These are phyloP conservation scores for Pluteus cervinus DNA, from an alignment of 768 basidiomycete species.

Conservation along the genomic window DNA sequence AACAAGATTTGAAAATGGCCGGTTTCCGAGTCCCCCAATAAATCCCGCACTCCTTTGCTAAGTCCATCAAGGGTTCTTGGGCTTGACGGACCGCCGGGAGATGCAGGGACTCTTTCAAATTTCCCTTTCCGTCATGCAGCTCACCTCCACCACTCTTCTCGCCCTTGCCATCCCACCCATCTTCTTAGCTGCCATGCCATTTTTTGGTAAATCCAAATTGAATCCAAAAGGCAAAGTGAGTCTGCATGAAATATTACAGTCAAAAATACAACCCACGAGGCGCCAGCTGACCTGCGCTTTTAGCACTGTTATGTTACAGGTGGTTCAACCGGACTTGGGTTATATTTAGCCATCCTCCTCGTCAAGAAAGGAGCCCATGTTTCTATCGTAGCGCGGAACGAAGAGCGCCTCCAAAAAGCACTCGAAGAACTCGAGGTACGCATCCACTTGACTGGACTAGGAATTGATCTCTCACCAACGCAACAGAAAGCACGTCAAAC, in stretches of 20 bases:
- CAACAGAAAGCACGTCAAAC: constrained; percentile 44
- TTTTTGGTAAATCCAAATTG: constrained; percentile 35
- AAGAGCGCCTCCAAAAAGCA: constrained; percentile 56
- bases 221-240: constrained; percentile 41
- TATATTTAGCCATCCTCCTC: constrained; percentile 64
- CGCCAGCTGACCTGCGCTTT: neutral
- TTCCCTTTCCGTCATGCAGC: constrained; percentile 8
- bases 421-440: constrained; percentile 60
- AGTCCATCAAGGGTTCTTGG: too few relatives aligned
- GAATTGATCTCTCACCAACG: neutral
- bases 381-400: constrained; percentile 78
- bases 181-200: constrained; percentile 1
- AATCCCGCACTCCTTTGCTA: too few relatives aligned
- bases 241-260: neutral
- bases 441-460: constrained; percentile 35
- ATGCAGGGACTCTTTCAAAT: too few relatives aligned
- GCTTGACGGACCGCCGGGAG: too few relatives aligned
- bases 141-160: neutral
- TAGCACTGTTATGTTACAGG: constrained; percentile 88
- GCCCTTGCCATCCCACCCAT: neutral
- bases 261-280: neutral
- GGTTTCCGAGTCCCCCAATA: too few relatives aligned
- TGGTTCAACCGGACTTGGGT: constrained; percentile 76
- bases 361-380: constrained; percentile 70
- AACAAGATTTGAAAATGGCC: too few relatives aligned